Evolutionary conservation across 139 green algal genomes (phyloP), one percentile per base, ranked within the genome.

Genomic region (Yamagishiella unicocca): DNA sequence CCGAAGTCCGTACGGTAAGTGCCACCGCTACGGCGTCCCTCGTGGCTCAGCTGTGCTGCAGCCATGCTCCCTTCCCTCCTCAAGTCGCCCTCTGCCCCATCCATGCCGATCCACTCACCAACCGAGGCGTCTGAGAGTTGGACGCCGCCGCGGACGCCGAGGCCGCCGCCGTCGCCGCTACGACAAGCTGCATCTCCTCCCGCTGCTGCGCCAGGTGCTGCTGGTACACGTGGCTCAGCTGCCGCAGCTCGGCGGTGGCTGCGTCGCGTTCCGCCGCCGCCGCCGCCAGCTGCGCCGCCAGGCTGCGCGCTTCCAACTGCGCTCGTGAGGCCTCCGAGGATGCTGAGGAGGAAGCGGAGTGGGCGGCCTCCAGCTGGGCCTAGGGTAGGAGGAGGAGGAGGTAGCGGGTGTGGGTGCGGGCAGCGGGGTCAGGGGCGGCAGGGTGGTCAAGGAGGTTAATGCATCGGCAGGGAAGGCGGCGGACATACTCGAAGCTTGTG

Each of bases 161-260:
- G 4, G 46, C 31, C 24, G 72, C 72, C 43, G 58, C 58, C 14
- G 58, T 22, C 22, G 14, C 58, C 58, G 58, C 58, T 6, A 40
- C 37, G 43, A 80, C 72, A 27, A 40, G 27, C 61, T 75, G 61
- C 79, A 75, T 62, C 61, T 85, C 79, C 79, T 85, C 61, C 19
- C 79, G 61, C 79, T 85, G 79, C 79, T 62, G 42, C 29, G 61
- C 61, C 61, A 85, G 58, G n/a, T 85, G 79, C 61, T 76, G 61
- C 61, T 85, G 79, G 79, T 85, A 85, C 40, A 85, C 29, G 79
- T 85, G 79, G 12, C 27, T 85, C 79, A 85, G 61, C 79, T 85
- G 79, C 19, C 79, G 79, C 40, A 85, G 61, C 79, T 85, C 79
- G 4, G 79, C 61, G 12, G 42, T 46, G 1, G 79, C 79, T 27